Evolutionary conservation across 108 stramenopile genomes (phyloP).

Genomic region (Cyclotella kingstonii): DNA sequence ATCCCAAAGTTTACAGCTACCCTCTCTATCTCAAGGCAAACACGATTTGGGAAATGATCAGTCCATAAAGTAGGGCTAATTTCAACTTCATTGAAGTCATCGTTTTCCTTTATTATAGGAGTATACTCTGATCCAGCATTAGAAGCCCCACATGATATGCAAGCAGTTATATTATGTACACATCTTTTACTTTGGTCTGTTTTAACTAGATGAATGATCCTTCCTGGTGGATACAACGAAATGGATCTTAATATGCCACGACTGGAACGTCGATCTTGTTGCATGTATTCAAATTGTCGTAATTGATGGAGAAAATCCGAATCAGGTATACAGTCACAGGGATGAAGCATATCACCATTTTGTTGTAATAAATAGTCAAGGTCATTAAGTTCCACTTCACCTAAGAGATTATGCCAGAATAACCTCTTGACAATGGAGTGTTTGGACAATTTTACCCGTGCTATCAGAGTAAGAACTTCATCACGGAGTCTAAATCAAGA

Average conservation of each 20-base stretch:
- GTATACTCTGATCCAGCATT: constrained; percentile 78
- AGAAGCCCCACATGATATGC: constrained; percentile 68
- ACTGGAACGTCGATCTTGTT: constrained; percentile 53
- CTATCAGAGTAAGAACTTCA: constrained; percentile 82
- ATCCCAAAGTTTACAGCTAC: constrained; percentile 49
- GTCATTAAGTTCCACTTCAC: constrained; percentile 48
- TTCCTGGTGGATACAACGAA: constrained; percentile 74
- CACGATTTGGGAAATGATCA: constrained; percentile 87
- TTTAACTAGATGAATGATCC: constrained; percentile 81
- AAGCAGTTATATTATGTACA: constrained; percentile 45
- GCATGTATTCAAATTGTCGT: constrained; percentile 58
- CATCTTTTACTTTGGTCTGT: constrained; percentile 68
- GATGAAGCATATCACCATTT: constrained; percentile 60
- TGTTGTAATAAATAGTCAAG: constrained; percentile 45
- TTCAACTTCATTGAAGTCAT: constrained; percentile 85
- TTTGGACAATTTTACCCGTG: constrained; percentile 82
- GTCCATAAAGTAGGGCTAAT: constrained; percentile 85
- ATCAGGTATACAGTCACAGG: constrained; percentile 48
- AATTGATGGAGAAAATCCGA: constrained; percentile 72
- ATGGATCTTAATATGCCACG: constrained; percentile 59
- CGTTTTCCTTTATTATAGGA: constrained; percentile 75
- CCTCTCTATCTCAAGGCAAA: constrained; percentile 59
- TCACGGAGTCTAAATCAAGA: constrained; percentile 48
- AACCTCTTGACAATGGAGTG: constrained; percentile 53
- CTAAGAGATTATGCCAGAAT: constrained; percentile 39